A percentile compares a stretch with the other conserved stretches of the same genome.
phyloP scores from a whole-genome alignment of 2,329 filamentous ascomycete species.

The Fusarium floridanum region DNA sequence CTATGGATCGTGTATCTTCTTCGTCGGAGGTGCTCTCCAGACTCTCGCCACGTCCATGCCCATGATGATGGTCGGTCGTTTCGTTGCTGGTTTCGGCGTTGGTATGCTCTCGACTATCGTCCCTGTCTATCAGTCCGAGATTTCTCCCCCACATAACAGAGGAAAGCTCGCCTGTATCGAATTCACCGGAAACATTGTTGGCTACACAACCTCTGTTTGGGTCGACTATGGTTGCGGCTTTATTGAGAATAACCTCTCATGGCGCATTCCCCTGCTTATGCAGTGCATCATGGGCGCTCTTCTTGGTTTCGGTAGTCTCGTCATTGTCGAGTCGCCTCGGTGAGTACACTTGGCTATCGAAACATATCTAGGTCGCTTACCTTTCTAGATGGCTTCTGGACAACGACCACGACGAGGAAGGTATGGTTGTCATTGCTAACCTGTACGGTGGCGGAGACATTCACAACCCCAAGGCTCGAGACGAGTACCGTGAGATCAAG shows the following conservation, averaged over 20 bases:
- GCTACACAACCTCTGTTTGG: slow-evolving; percentile 97
- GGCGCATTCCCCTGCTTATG: slow-evolving; percentile 90
- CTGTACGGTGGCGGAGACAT: slow-evolving; percentile 96
- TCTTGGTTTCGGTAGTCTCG: slow-evolving; percentile 84
- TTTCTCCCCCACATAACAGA: slow-evolving; percentile 95
- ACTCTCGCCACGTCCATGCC: slow-evolving; percentile 84
- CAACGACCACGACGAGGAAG: slow-evolving; percentile 97
- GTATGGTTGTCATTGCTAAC: slow-evolving; percentile 98
- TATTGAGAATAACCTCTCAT: slow-evolving; percentile 87
- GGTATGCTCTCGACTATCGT: slow-evolving; percentile 93
- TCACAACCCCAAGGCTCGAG: slow-evolving; percentile 89
- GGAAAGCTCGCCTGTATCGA: slow-evolving; percentile 98
- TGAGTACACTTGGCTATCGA: slow-evolving; percentile 55
- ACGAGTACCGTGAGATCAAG: slow-evolving; percentile 99
- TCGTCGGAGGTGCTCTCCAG: slow-evolving; percentile 86
- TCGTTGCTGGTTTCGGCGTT: slow-evolving; percentile 87
- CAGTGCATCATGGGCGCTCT: slow-evolving; percentile 95
- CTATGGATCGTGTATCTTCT: slow-evolving; percentile 92
- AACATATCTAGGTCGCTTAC: slow-evolving; percentile 44
- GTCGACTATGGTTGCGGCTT: slow-evolving; percentile 97
- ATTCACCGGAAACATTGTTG: slow-evolving; percentile 96
- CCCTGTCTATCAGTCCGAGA: slow-evolving; percentile 93
- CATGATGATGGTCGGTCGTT: slow-evolving; percentile 89
- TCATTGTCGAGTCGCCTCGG: slow-evolving; percentile 97
- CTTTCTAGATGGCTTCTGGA: slow-evolving; percentile 88